Base-by-base conservation (phyloP, 73 alveolate species). In the Tetrahymena elliotti region DNA sequence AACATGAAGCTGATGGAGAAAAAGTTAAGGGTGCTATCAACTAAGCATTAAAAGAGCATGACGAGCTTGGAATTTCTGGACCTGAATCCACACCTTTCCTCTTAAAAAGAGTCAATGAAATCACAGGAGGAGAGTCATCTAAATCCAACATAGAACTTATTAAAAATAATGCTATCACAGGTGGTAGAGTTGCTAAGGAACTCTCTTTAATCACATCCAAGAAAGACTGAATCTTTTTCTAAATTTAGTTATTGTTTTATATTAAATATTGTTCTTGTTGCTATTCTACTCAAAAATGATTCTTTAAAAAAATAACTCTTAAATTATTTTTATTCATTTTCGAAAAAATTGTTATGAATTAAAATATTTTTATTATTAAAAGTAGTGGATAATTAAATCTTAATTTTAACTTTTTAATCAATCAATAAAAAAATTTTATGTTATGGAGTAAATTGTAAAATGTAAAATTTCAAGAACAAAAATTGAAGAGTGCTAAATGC, bases 81-180 rank as follows among this genome's bases (percentile, higher is more conserved):
- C 97, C 98, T 88, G 97, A 95, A 92, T 96, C 97, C 84, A 98
- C 99, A 33, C 99, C 99, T 33, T 98, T 97, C 97, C 94, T 98
- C 47, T 97, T 98, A 92, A 98, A 98, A 93, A 97, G 98, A 96
- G 99, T 98, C 34, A 97, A 97, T 93, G 99, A 98, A 84, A 84
- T 98, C 36, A 97, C 99, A 15, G 98, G 97, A 15, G 99, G 99
- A 33, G 98, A 92, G 93, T 94, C 98, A 27, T 96, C 98, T 38
- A 97, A 97, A 84, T 96, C 99, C 40, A 98, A 98, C 97, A 97
- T 97, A 53, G 98, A 96, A 92, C 95, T 98, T 40, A 98, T 98
- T 27, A 97, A 97, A 94, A 98, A 98, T 94, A 98, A 98, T 97
- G 99, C 99, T 27, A 94, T 93, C n/a, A 94, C 96, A 52, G 99